Percentiles rank a stretch among this genome's conserved stretches.
phyloP scores from a whole-genome alignment of 78 protist genomes.

The Tieghemostelium lacteum region DNA sequence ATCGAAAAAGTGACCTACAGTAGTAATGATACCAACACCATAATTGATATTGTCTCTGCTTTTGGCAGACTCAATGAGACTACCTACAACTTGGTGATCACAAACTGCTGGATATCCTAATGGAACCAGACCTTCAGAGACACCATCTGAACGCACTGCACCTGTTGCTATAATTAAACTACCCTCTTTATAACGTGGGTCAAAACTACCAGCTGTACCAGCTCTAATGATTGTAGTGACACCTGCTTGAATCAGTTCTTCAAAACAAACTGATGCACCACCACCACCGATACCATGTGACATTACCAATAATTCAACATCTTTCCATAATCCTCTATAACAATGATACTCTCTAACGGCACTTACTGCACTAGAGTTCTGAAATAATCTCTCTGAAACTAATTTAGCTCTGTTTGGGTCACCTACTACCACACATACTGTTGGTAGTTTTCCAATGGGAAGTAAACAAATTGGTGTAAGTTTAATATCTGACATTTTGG shows the following conservation, averaged over 20 bases:
- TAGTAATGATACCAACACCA: constrained; percentile 74
- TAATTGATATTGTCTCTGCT: background rate
- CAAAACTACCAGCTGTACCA: constrained; percentile 79
- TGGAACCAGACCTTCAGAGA: constrained; percentile 78
- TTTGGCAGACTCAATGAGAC: constrained; percentile 60
- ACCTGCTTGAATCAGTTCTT: constrained; percentile 80
- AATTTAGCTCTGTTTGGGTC: constrained; percentile 80
- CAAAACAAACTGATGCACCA: constrained; percentile 82
- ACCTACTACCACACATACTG: constrained; percentile 76
- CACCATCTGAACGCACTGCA: constrained; percentile 80
- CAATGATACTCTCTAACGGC: constrained; percentile 71
- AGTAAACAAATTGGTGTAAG: constrained; percentile 71
- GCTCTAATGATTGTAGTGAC: constrained; percentile 75
- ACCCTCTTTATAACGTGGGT: constrained; percentile 76
- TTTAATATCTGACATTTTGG: constrained; percentile 12
- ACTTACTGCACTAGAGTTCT: background rate
- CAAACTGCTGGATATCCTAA: constrained; percentile 68
- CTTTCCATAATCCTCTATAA: constrained; percentile 65
- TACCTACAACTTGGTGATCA: constrained; percentile 64
- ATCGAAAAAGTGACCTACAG: constrained; percentile 81
- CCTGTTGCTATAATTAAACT: constrained; percentile 73
- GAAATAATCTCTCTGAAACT: constrained; percentile 51
- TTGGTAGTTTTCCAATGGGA: constrained; percentile 67
- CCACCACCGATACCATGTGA: constrained; percentile 84
- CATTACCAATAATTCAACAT: constrained; percentile 59